Conservation (phyloP, 148 eudicot species). For the Rhododendron kiyosumense region DNA sequence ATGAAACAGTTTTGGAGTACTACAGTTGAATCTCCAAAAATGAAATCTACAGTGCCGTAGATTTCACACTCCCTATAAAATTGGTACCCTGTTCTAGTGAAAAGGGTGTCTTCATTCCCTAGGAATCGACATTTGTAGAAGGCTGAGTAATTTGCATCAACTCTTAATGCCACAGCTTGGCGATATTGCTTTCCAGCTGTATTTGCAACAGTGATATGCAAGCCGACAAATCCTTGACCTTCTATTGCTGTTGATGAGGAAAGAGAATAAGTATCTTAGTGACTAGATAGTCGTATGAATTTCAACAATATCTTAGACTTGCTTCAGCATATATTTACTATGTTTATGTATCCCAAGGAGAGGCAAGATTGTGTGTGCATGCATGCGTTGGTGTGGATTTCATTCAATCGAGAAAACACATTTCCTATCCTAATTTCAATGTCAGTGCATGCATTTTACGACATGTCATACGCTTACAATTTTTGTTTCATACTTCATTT, state of each 20-base stretch:
- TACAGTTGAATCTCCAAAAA: slow-evolving; percentile 27
- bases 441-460: too few species aligned
- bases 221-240: background rate
- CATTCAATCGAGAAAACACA: background rate
- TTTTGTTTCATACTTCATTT: too few species aligned
- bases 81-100: background rate
- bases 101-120: slow-evolving; percentile 8
- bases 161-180: background rate
- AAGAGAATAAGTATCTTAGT: background rate
- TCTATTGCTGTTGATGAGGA: background rate
- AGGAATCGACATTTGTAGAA: background rate
- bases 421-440: too few species aligned
- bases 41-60: slow-evolving; percentile 32
- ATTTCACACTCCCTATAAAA: slow-evolving; percentile 30
- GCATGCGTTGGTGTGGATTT: background rate
- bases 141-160: background rate
- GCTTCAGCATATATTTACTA: background rate
- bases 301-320: background rate
- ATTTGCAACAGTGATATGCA: background rate
- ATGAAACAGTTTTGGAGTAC: slow-evolving; percentile 34
- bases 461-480: too few species aligned
- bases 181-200: background rate
- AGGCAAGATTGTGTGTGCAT: background rate
- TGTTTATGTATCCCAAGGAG: background rate
- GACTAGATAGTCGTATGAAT: background rate